phyloP scores from a whole-genome alignment of 805 yeast genomes.

The Suhomyces pyralidae region DNA sequence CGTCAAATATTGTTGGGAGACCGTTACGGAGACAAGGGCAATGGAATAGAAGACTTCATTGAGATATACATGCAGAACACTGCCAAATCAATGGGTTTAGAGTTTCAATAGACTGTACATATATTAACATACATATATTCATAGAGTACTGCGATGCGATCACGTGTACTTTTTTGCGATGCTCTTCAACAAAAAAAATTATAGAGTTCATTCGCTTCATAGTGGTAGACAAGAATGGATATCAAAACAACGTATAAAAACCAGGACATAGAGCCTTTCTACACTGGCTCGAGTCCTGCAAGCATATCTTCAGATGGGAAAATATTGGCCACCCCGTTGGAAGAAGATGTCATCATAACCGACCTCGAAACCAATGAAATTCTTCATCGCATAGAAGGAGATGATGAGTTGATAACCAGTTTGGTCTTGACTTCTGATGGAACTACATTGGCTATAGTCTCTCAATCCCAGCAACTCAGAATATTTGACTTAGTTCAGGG shows the following conservation, averaged over 20 bases:
- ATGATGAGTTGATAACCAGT: conserved; percentile 76
- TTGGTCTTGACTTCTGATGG: conserved; percentile 78
- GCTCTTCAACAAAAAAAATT: conserved; percentile 8
- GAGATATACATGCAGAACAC: conserved; percentile 43
- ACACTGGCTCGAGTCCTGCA: conserved; percentile 80
- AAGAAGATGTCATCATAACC: conserved; percentile 73
- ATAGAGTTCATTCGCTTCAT: neutral
- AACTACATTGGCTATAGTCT: conserved; percentile 60
- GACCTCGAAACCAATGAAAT: conserved; percentile 56
- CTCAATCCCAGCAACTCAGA: conserved; percentile 80
- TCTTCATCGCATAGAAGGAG: conserved; percentile 70
- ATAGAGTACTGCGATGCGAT: neutral
- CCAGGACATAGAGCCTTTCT: conserved; percentile 70
- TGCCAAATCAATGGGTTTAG: conserved; percentile 44
- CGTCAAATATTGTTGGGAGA: conserved; percentile 34
- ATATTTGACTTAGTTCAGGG: conserved; percentile 51
- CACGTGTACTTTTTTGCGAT: conserved; percentile 7
- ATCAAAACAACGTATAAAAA: conserved; percentile 43
- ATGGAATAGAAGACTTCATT: conserved; percentile 45
- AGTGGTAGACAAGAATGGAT: conserved; percentile 9
- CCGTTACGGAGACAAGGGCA: conserved; percentile 27
- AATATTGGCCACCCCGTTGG: conserved; percentile 72
- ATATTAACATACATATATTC: too few species aligned
- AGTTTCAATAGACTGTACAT: conserved; percentile 8
- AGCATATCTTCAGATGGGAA: conserved; percentile 53